phyloP scores from a whole-genome alignment of 73 alveolate species.

The Strombidium stylifer region DNA sequence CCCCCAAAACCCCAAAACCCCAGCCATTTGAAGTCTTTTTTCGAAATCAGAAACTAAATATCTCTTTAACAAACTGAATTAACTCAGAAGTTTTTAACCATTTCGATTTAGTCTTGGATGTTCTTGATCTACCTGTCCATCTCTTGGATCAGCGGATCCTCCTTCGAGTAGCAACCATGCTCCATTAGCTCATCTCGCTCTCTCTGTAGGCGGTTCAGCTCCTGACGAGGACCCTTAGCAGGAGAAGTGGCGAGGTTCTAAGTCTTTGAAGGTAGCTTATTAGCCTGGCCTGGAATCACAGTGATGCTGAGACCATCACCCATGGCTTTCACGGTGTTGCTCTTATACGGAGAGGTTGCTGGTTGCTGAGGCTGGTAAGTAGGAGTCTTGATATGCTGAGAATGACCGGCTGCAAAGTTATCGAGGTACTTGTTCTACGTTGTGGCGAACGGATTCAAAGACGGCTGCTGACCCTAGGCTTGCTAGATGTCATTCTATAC shows the following conservation, averaged over 20 bases:
- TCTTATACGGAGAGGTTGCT: constrained; percentile 2
- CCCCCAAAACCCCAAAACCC: not conserved
- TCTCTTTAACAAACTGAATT: not conserved
- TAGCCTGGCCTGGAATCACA: not conserved
- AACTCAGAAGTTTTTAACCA: not conserved
- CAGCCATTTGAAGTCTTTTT: constrained; percentile 27
- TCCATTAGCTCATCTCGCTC: constrained; percentile 76
- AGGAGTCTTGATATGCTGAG: too few relatives aligned
- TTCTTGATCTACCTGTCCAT: constrained; percentile 68
- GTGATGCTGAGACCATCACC: not conserved
- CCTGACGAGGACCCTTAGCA: too few relatives aligned
- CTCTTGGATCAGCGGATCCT: constrained; percentile 80
- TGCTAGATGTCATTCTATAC: not conserved
- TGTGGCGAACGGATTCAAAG: too few relatives aligned
- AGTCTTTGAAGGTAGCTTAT: too few relatives aligned
- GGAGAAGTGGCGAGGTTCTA: too few relatives aligned
- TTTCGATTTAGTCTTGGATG: constrained; percentile 15
- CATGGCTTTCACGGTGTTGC: not conserved
- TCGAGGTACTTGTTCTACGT: constrained; percentile 11
- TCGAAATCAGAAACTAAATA: constrained; percentile 11
- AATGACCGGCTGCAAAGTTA: constrained; percentile 26
- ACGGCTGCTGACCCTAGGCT: not conserved
- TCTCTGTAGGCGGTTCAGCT: constrained; percentile 69
- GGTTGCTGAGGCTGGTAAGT: too few relatives aligned
- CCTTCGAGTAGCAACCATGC: constrained; percentile 77